Evolutionary conservation across 2,329 filamentous ascomycete genomes (phyloP), one percentile per base, ranked within the genome.

Genomic region (Geosmithia putterillii): DNA sequence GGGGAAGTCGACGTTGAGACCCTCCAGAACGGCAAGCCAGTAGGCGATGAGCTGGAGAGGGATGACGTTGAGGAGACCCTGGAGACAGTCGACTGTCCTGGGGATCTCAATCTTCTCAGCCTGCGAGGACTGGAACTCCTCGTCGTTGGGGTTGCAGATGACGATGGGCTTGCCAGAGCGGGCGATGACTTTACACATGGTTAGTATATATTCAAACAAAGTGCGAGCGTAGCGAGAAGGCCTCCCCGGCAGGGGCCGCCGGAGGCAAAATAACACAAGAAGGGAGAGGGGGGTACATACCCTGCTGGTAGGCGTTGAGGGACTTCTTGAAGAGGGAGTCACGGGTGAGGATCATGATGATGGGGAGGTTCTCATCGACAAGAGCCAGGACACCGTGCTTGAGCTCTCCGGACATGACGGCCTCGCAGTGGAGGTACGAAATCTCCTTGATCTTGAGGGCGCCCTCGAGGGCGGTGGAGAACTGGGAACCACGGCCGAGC

Each of bases 401-500:
- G 57, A 98, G 78, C 71, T 98, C 92, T 67, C 92, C 92, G 51
- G 92, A 96, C 92, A 98, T 98, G 73, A 98, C 92, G 55, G 92
- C 92, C 71, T 98, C 92, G 67, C 92, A 98, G 69, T 98, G 92
- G 47, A 98, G 85, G 68, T 98, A 98, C 17, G 90, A 96, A 57
- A 98, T 98, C 71, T 98, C 92, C 79, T 98, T 98, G 68, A 98
- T 98, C 76, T 98, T 98, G 54, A 98, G 75, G 41, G 92, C 92
- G 67, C 87, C 92, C 73, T 98, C 92, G 19, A 98, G 80, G 45
- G 92, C 92, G 55, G 92, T 98, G 47, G 90, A 89, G 73, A 89
- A 95, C 70, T 98, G 92, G 61, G 87, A 87, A 54, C 92, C 92
- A 73, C 92, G 86, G 48, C 92, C 92, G 48, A 98, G 77, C 44